A percentile compares a stretch with the other conserved stretches of the same genome.
phyloP scores from a whole-genome alignment of 305 asterid species.

The Fraxinus xanthoxyloides region DNA sequence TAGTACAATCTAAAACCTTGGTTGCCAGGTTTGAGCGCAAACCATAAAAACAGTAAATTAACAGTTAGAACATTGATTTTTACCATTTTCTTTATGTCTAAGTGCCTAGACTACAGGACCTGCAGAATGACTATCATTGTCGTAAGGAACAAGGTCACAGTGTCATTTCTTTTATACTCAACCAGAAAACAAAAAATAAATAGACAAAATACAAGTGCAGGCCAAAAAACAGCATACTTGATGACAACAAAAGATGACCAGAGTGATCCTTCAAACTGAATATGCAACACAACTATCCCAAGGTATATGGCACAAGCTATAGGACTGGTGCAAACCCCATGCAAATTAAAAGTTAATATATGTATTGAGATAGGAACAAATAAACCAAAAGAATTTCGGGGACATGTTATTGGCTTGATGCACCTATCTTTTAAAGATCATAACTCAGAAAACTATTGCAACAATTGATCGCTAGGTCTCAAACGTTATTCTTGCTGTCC shows the following conservation, averaged over 20 bases:
- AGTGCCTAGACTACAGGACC: neutral
- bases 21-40: neutral
- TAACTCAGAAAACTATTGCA: neutral
- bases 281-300: neutral
- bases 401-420: neutral
- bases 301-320: neutral
- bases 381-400: neutral
- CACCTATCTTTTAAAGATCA: neutral
- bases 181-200: neutral
- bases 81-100: neutral
- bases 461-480: neutral
- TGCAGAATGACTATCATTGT: neutral
- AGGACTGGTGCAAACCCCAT: neutral
- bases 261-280: neutral
- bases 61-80: neutral
- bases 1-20: neutral
- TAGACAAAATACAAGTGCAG: neutral
- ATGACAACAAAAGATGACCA: conserved; percentile 1
- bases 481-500: neutral
- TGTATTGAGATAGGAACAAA: neutral
- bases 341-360: neutral
- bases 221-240: neutral
- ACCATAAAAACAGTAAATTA: neutral
- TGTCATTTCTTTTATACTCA: neutral
- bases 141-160: neutral